Evolutionary conservation across 1,139 yeast genomes (phyloP).

Genomic region (Yamadazyma sp.): DNA sequence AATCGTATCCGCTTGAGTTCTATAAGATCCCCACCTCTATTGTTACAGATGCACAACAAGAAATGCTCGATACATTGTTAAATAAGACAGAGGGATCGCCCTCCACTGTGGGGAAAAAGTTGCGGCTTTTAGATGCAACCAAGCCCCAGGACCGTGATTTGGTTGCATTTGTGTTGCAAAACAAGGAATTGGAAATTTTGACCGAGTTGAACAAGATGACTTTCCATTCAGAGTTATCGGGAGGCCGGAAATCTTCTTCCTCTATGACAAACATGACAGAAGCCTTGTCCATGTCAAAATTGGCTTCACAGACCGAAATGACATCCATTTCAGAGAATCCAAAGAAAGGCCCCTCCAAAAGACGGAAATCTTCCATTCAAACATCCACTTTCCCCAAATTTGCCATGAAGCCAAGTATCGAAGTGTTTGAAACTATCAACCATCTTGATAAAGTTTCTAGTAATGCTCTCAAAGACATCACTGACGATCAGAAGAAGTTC

Average conservation of each 20-base stretch:
- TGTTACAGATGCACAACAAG: slow-evolving; percentile 20
- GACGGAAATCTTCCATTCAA: slow-evolving; percentile 31
- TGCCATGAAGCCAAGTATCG: slow-evolving; percentile 32
- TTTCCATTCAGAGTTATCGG: slow-evolving; percentile 36
- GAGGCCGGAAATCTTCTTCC: slow-evolving; percentile 35
- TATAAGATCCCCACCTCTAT: slow-evolving; percentile 32
- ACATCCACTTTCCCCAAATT: slow-evolving; percentile 29
- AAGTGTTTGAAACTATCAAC: slow-evolving; percentile 10
- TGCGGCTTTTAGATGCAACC: slow-evolving; percentile 27
- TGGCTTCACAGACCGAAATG: slow-evolving; percentile 25
- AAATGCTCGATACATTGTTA: slow-evolving; percentile 23
- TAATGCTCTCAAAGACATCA: slow-evolving; percentile 8
- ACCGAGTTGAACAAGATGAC: slow-evolving; percentile 38
- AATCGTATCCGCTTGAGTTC: slow-evolving; percentile 35
- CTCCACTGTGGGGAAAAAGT: slow-evolving; percentile 26
- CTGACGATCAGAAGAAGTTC: slow-evolving; percentile 16
- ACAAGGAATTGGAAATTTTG: slow-evolving; percentile 37
- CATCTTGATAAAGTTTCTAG: slow-evolving; percentile 4
- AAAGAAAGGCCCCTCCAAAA: slow-evolving; percentile 7
- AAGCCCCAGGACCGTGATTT: slow-evolving; percentile 31
- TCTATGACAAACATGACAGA: slow-evolving; percentile 34
- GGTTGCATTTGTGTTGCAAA: slow-evolving; percentile 33
- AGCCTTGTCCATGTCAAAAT: slow-evolving; percentile 24
- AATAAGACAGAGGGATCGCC: slow-evolving; percentile 8
- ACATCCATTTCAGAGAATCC: slow-evolving; percentile 20